phyloP scores from a whole-genome alignment of 2,329 filamentous ascomycete species.

The Dendrostoma leiphaemia region DNA sequence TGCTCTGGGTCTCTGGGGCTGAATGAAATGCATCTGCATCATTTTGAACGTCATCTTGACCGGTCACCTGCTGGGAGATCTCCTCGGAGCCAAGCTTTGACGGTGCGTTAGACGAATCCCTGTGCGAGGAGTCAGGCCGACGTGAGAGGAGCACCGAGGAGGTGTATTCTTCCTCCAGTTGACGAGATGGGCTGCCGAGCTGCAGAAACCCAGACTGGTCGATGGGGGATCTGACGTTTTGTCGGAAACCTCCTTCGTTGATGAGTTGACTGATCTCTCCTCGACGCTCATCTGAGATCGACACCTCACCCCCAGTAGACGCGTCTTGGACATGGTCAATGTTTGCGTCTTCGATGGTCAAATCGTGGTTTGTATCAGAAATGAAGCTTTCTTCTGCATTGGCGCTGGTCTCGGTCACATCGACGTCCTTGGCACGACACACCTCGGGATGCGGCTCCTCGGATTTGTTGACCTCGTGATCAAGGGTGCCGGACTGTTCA shows the following conservation, averaged over 20 bases:
- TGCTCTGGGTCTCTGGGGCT: not conserved
- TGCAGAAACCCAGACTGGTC: constrained; percentile 19
- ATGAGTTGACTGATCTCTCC: constrained; percentile 43
- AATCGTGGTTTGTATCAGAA: constrained; percentile 22
- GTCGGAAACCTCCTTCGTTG: constrained; percentile 46
- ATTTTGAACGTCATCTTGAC: not conserved
- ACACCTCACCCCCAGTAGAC: constrained; percentile 15
- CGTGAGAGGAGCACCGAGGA: constrained; percentile 5
- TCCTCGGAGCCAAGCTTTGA: constrained; percentile 16
- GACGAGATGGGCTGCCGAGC: constrained; percentile 28
- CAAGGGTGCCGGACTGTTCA: constrained; percentile 1
- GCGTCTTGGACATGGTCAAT: constrained; percentile 5
- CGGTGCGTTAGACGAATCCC: constrained; percentile 6
- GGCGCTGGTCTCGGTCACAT: not conserved
- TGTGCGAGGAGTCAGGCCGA: not conserved
- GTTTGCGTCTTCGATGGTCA: not conserved
- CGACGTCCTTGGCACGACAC: not conserved
- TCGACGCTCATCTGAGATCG: constrained; percentile 32
- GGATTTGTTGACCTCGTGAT: not conserved
- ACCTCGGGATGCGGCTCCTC: constrained; percentile 15
- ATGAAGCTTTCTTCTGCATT: constrained; percentile 22
- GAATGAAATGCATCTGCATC: not conserved
- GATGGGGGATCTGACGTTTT: constrained; percentile 39
- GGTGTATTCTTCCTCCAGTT: constrained; percentile 23
- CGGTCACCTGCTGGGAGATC: not conserved